phyloP scores from a whole-genome alignment of 1,139 yeast species.

The Protomyces macrosporus region DNA sequence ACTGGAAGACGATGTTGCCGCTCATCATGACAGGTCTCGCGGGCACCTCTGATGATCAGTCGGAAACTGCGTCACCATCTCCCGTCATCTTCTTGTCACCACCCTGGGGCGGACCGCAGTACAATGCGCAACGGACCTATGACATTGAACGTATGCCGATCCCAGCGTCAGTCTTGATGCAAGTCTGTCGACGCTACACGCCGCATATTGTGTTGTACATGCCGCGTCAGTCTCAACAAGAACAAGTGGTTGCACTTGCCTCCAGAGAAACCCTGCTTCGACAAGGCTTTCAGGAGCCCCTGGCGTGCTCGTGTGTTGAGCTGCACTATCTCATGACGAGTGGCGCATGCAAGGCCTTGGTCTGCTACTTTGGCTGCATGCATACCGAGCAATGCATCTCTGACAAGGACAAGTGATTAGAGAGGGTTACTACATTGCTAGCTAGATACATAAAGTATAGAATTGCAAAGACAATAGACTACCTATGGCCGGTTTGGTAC shows the following conservation, averaged over 20 bases:
- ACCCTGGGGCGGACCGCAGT: constrained; percentile 29
- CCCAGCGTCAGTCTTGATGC: constrained; percentile 15
- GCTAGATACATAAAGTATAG: not conserved
- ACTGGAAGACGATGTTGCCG: constrained; percentile 45
- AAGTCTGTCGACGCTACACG: constrained; percentile 2
- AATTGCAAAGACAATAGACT: not conserved
- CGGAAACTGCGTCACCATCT: not conserved
- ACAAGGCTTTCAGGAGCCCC: not conserved
- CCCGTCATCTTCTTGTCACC: constrained; percentile 8
- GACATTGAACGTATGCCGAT: constrained; percentile 27
- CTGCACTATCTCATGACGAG: not conserved
- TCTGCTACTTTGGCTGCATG: not conserved
- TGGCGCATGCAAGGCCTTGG: not conserved
- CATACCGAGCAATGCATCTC: not conserved
- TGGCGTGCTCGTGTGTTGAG: not conserved
- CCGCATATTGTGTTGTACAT: constrained; percentile 21
- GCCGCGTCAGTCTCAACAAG: constrained; percentile 23
- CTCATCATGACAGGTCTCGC: not conserved
- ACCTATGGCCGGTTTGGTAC: constrained; percentile 17
- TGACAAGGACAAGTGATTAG: not conserved
- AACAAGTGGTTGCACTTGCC: constrained; percentile 18
- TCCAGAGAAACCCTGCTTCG: not conserved
- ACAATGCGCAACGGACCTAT: constrained; percentile 18
- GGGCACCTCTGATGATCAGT: constrained; percentile 8
- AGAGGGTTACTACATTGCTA: not conserved